A percentile compares a stretch with the other conserved stretches of the same genome.
Evolutionary conservation across 2,329 filamentous ascomycete species (phyloP).

Genomic region (Clathrospora elynae): DNA sequence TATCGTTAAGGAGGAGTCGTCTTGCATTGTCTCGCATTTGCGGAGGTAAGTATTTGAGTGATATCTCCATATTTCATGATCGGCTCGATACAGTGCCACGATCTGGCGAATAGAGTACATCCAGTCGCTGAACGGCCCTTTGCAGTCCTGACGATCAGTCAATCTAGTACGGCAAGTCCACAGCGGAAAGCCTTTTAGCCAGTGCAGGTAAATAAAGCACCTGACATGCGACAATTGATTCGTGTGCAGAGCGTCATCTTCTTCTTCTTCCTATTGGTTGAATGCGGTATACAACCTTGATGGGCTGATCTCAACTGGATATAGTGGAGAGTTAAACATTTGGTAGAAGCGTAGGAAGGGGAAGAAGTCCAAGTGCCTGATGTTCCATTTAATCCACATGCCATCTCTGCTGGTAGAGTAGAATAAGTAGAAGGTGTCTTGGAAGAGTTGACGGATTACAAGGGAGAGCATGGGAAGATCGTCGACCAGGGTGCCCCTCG

Average conservation of each 20-base stretch:
- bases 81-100: conserved; percentile 2
- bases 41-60: background rate
- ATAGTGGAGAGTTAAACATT: background rate
- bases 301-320: background rate
- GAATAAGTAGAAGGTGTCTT: conserved; percentile 1
- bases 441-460: conserved; percentile 1
- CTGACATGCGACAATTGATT: conserved; percentile 1
- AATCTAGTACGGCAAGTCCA: conserved; percentile 8
- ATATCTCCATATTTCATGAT: background rate
- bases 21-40: background rate
- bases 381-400: background rate
- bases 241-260: background rate
- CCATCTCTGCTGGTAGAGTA: background rate
- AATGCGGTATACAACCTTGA: background rate
- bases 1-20: background rate
- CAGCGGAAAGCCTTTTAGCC: conserved; percentile 6
- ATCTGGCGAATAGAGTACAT: conserved; percentile 10
- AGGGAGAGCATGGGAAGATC: conserved; percentile 5
- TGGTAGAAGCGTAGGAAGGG: conserved; percentile 6
- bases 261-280: background rate
- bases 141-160: background rate
- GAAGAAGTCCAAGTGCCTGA: conserved; percentile 3
- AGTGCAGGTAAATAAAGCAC: conserved; percentile 6
- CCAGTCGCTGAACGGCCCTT: conserved; percentile 1
- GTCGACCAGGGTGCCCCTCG: conserved; percentile 6